Base-by-base conservation (phyloP, 306 rosid genomes). In the Corylus avellana region DNA sequence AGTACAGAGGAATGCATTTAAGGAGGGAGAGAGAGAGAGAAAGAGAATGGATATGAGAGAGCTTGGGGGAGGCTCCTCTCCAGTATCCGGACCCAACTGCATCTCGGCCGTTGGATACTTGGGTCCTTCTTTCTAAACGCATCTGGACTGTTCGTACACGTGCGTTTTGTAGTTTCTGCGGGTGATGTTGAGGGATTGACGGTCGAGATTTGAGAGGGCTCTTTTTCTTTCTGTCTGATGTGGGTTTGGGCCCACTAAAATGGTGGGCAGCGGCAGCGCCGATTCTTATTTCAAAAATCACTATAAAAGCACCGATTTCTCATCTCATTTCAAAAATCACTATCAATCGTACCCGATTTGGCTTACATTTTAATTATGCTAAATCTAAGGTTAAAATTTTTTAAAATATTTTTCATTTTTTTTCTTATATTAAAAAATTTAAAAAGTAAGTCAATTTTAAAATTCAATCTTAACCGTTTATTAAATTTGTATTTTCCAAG, bases 1-100 rank as follows among this genome's bases (percentile, higher is more conserved):
- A 79, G 72, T 71, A 72, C 44, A 64, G 13, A 72, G 16, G 42
- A 57, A 62, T n/a, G 82, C 47, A 50, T 73, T 79, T 79, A 84
- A 32, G 8, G 82, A 59, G 12, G 35, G 8, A 25, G 49, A 46
- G 35, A 62, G 47, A 50, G 0, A 67, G 27, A 44, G 32, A 68
- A 57, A 32, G 72, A 5, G 44, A 11, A 46, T 7, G 75, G 80
- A 32, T 9, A 13, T 17, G 42, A 53, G 64, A 25, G 5, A 22
- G 25, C 25, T 7, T 57, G 13, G 12, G 12, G n/a, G 46, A 74
- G 78, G 76, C 76, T 74, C 74, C 61, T 58, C 61, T n/a, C 20
- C 72, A 46, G 73, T 58, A 66, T 51, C 51, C 7, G 78, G 25
- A 12, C 64, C 22, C 7, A 22, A 57, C 29, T 1, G n/a, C 56